phyloP scores from a whole-genome alignment of 1,284 basidiomycete species.

The Tilletia setariae region DNA sequence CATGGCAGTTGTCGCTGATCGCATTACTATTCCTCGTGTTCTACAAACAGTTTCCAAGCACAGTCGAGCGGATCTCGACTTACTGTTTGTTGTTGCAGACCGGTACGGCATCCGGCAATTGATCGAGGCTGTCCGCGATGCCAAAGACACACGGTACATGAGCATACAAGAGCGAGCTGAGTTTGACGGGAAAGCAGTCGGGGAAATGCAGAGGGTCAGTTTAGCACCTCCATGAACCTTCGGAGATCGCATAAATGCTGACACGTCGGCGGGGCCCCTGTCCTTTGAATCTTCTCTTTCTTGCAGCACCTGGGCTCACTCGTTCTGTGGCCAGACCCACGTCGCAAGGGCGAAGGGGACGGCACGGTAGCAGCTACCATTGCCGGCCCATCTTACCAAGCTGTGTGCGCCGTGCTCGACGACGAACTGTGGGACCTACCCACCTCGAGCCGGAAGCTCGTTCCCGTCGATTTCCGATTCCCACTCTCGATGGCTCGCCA shows the following conservation, averaged over 20 bases:
- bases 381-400: conserved; percentile 4
- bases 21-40: not conserved
- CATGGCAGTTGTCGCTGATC: not conserved
- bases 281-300: not conserved
- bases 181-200: conserved; percentile 5
- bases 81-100: not conserved
- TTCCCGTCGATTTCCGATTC: conserved; percentile 3
- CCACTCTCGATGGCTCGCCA: conserved; percentile 3
- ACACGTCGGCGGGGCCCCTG: too few relatives aligned
- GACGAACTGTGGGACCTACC: conserved; percentile 9
- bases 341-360: not conserved
- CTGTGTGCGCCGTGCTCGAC: conserved; percentile 10
- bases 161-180: conserved; percentile 7
- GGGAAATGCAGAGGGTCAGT: conserved; percentile 14
- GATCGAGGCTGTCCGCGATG: not conserved
- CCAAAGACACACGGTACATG: conserved; percentile 7
- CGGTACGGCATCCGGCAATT: not conserved
- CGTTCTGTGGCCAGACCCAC: not conserved
- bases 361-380: conserved; percentile 8
- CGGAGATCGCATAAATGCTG: too few relatives aligned
- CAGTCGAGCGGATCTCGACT: not conserved
- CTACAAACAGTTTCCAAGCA: conserved; percentile 7
- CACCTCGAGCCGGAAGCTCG: not conserved
- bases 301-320: not conserved
- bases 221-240: not conserved